These are phyloP conservation scores for Pisolithus thermaeus DNA, from an alignment of 1,284 basidiomycete species.

Conservation along the genomic window DNA sequence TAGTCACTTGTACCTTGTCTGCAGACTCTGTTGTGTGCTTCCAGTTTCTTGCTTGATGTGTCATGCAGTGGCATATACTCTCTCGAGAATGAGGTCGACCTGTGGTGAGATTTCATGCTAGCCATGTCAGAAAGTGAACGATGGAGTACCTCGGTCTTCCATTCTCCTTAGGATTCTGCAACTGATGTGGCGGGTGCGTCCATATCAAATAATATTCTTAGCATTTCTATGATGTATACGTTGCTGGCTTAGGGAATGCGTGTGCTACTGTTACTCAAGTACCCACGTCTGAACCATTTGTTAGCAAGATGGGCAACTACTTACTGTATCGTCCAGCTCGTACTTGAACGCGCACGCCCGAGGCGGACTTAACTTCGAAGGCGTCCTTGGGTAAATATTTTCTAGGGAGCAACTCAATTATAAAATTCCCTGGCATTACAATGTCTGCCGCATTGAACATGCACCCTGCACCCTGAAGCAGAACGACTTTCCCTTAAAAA, in stretches of 20 bases:
- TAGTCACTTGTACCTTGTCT: conserved; percentile 71
- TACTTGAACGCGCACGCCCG: too few species aligned
- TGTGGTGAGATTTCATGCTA: not conserved
- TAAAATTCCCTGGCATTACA: too few species aligned
- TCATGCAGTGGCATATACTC: conserved; percentile 74
- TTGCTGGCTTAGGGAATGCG: not conserved
- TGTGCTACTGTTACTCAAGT: too few species aligned
- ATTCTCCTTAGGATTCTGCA: conserved; percentile 31
- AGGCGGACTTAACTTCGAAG: too few species aligned
- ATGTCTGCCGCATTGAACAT: too few species aligned
- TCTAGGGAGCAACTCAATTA: too few species aligned
- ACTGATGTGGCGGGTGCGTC: conserved; percentile 1
- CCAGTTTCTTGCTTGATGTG: conserved; percentile 74
- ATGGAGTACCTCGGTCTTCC: conserved; percentile 45
- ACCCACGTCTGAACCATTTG: too few species aligned
- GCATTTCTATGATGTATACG: conserved; percentile 37
- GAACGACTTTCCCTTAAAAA: too few species aligned
- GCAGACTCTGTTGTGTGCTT: conserved; percentile 70
- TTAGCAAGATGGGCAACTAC: too few species aligned
- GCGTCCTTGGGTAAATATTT: too few species aligned
- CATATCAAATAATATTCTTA: conserved; percentile 42
- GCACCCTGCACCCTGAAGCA: too few species aligned
- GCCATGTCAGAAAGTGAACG: not conserved
- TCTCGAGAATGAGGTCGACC: conserved; percentile 62
- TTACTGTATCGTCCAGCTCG: too few species aligned